Conservation (phyloP, 129 eudicot species). For the Chrysanthemum lavandulifolium region DNA sequence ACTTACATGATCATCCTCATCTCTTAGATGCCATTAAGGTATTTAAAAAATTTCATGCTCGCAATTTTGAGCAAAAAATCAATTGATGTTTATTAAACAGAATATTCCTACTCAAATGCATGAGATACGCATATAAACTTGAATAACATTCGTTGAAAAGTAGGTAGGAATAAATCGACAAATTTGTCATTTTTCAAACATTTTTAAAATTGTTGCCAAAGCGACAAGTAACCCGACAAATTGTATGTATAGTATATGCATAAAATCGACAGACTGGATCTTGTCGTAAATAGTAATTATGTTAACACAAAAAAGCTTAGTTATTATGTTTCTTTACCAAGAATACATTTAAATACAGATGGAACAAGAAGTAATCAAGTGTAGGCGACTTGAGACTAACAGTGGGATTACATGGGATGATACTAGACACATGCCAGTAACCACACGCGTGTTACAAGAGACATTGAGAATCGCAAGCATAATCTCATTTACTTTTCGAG, state of each 20-base stretch:
- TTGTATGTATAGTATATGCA: too few relatives aligned
- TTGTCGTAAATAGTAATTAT: not conserved
- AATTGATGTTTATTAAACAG: not conserved
- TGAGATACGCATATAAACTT: not conserved
- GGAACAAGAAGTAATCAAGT: constrained; percentile 68
- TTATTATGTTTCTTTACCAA: not conserved
- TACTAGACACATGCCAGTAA: constrained; percentile 60
- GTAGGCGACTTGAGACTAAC: constrained; percentile 27
- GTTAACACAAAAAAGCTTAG: not conserved
- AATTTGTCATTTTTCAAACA: not conserved
- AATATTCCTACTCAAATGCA: not conserved
- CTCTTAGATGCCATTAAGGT: constrained; percentile 64
- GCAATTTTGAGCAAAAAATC: not conserved
- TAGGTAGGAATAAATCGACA: not conserved
- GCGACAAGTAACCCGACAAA: too few relatives aligned
- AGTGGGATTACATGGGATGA: constrained; percentile 79
- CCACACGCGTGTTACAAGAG: constrained; percentile 74
- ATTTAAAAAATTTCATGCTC: constrained; percentile 3
- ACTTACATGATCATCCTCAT: constrained; percentile 55
- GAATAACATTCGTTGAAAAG: not conserved
- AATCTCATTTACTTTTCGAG: constrained; percentile 78
- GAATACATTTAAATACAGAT: constrained; percentile 33
- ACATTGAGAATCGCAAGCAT: constrained; percentile 72
- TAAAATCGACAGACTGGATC: not conserved
- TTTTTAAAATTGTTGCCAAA: not conserved